Percentiles rank a stretch among this genome's conserved stretches.
These are phyloP conservation scores for Aureobasidium sp. DNA, from an alignment of 2,329 filamentous ascomycete species.

Conservation along the genomic window DNA sequence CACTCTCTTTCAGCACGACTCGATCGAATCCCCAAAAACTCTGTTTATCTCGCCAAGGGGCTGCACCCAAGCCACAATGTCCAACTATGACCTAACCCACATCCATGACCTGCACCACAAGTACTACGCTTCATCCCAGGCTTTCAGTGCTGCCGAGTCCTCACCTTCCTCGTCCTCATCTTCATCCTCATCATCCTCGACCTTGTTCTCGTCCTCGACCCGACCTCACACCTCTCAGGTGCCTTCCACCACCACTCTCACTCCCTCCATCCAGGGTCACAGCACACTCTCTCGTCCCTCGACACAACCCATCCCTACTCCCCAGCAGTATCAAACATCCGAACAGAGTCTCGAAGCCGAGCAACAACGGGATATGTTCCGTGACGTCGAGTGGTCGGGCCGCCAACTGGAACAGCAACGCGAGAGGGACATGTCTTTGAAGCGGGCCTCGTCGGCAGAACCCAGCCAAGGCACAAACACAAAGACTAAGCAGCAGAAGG, in stretches of 20 bases:
- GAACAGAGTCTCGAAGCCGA: conserved; percentile 2
- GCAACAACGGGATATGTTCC: conserved; percentile 9
- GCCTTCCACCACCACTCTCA: neutral
- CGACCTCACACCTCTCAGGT: conserved; percentile 3
- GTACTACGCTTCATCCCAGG: conserved; percentile 6
- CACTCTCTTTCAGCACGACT: conserved; percentile 5
- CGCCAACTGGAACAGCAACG: neutral
- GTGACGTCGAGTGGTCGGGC: conserved; percentile 2
- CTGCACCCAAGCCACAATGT: conserved; percentile 5
- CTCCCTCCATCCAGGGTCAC: neutral
- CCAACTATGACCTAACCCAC: conserved; percentile 6
- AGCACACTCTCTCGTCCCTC: conserved; percentile 7
- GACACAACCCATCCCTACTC: conserved; percentile 9
- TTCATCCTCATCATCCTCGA: conserved; percentile 4
- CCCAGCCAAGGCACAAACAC: conserved; percentile 17
- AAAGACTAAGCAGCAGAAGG: conserved; percentile 18
- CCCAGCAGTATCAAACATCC: conserved; percentile 2
- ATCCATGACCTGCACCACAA: conserved; percentile 5
- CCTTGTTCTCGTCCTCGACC: neutral
- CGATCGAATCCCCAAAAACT: conserved; percentile 10
- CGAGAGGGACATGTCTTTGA: conserved; percentile 12
- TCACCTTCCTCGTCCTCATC: conserved; percentile 1
- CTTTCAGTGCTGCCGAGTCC: conserved; percentile 9
- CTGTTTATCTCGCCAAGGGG: conserved; percentile 12
- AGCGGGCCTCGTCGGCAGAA: conserved; percentile 16